These are phyloP conservation scores for Phytopythium ostracodes DNA, from an alignment of 352 stramenopile species.

Conservation along the genomic window DNA sequence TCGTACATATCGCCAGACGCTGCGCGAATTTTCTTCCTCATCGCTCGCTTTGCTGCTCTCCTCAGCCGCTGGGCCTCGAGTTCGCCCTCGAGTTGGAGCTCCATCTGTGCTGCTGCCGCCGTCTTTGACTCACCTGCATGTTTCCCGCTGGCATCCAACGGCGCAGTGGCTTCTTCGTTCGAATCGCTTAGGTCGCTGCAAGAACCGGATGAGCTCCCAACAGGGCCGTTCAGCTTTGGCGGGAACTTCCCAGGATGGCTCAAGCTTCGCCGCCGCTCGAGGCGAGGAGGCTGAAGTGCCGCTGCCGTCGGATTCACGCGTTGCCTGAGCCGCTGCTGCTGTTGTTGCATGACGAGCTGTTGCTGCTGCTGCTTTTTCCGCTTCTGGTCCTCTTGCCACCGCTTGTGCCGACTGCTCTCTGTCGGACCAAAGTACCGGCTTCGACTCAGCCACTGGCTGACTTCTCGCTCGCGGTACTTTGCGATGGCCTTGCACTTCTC, in stretches of 20 bases:
- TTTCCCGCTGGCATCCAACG: not conserved
- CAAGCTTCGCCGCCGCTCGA: slow-evolving; percentile 27
- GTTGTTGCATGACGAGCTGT: slow-evolving; percentile 16
- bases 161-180: slow-evolving; percentile 24
- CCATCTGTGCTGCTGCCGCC: slow-evolving; percentile 15
- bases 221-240: slow-evolving; percentile 1
- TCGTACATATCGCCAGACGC: slow-evolving; percentile 38
- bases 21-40: slow-evolving; percentile 32
- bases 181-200: slow-evolving; percentile 16
- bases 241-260: slow-evolving; percentile 32
- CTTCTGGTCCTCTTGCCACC: slow-evolving; percentile 71
- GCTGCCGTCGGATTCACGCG: not conserved
- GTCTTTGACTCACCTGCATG: not conserved
- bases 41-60: slow-evolving; percentile 20
- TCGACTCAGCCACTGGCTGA: slow-evolving; percentile 48
- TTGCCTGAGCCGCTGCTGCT: slow-evolving; percentile 12
- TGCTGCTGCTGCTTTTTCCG: slow-evolving; percentile 38
- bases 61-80: slow-evolving; percentile 12
- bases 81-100: slow-evolving; percentile 27
- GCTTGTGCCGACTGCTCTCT: slow-evolving; percentile 71
- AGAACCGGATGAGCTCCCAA: slow-evolving; percentile 13
- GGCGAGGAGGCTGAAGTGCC: slow-evolving; percentile 11
- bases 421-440: slow-evolving; percentile 79
- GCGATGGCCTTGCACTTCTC: slow-evolving; percentile 53
- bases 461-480: slow-evolving; percentile 49